phyloP scores from a whole-genome alignment of 768 basidiomycete genomes.

The Tylopilus felleus region DNA sequence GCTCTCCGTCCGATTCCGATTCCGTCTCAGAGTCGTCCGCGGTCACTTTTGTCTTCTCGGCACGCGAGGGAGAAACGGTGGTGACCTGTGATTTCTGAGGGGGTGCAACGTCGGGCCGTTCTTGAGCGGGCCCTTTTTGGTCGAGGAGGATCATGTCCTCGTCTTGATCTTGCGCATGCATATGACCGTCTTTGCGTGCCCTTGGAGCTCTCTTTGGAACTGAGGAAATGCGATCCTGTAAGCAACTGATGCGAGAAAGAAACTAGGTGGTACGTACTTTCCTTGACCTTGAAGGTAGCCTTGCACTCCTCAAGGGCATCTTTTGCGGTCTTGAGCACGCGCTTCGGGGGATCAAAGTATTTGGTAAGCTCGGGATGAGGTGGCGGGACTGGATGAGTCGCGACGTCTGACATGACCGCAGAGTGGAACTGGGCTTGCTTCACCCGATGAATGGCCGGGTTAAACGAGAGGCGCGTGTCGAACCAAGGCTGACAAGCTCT shows the following conservation, averaged over 20 bases:
- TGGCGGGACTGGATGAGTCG: constrained; percentile 71
- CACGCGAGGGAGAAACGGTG: constrained; percentile 1
- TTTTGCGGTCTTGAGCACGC: constrained; percentile 58
- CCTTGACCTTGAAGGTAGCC: constrained; percentile 68
- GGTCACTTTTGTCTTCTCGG: constrained; percentile 15
- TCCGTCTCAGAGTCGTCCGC: constrained; percentile 54
- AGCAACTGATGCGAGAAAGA: background rate
- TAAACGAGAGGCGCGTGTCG: constrained; percentile 71
- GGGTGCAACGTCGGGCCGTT: constrained; percentile 13
- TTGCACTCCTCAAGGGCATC: constrained; percentile 60
- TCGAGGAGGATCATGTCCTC: constrained; percentile 59
- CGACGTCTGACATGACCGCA: constrained; percentile 74
- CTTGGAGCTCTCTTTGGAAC: constrained; percentile 61
- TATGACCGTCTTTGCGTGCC: constrained; percentile 60
- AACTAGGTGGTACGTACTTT: constrained; percentile 44
- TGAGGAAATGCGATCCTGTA: constrained; percentile 23
- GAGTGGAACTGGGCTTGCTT: constrained; percentile 93
- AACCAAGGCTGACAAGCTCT: constrained; percentile 75
- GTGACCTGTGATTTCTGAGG: constrained; percentile 4
- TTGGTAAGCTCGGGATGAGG: constrained; percentile 83
- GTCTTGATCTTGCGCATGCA: constrained; percentile 57
- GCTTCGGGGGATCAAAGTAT: constrained; percentile 77
- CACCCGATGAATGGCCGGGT: constrained; percentile 85
- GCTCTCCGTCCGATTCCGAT: constrained; percentile 40
- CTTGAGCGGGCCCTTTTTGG: constrained; percentile 22